These are phyloP conservation scores for Lichtheimia ornata DNA, from an alignment of 371 early-diverging fungal genomes.

Conservation along the genomic window DNA sequence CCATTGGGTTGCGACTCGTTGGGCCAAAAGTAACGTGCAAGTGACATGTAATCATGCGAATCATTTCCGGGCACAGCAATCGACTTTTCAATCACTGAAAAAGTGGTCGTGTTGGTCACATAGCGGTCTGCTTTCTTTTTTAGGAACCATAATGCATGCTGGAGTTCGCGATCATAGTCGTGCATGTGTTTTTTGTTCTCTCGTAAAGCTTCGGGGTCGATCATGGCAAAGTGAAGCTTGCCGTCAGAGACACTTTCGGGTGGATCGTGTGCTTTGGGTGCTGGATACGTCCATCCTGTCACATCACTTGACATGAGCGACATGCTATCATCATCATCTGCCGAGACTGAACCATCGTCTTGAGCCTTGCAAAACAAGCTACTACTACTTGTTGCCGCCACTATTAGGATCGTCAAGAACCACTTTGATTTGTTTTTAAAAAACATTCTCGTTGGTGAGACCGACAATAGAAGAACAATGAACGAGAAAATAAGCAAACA, in stretches of 20 bases:
- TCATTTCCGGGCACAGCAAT: slow-evolving; percentile 44
- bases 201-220: slow-evolving; percentile 3
- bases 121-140: slow-evolving; percentile 23
- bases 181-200: slow-evolving; percentile 22
- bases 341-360: not conserved
- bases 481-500: too few relatives aligned
- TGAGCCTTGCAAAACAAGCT: too few relatives aligned
- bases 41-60: slow-evolving; percentile 57
- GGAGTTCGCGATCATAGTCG: slow-evolving; percentile 25
- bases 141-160: slow-evolving; percentile 31
- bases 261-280: slow-evolving; percentile 19
- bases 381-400: too few relatives aligned
- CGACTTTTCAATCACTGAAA: slow-evolving; percentile 53
- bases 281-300: slow-evolving; percentile 20
- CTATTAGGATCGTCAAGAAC: too few relatives aligned
- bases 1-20: slow-evolving; percentile 33
- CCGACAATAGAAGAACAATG: too few relatives aligned
- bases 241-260: slow-evolving; percentile 11
- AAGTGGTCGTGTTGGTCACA: slow-evolving; percentile 30
- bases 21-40: slow-evolving; percentile 58
- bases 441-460: too few relatives aligned
- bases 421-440: too few relatives aligned
- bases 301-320: slow-evolving; percentile 1
- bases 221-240: slow-evolving; percentile 8
- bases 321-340: slow-evolving; percentile 9